Evolutionary conservation across 176 grass and related monocot species (phyloP).

Genomic region (Raddia distichophylla): DNA sequence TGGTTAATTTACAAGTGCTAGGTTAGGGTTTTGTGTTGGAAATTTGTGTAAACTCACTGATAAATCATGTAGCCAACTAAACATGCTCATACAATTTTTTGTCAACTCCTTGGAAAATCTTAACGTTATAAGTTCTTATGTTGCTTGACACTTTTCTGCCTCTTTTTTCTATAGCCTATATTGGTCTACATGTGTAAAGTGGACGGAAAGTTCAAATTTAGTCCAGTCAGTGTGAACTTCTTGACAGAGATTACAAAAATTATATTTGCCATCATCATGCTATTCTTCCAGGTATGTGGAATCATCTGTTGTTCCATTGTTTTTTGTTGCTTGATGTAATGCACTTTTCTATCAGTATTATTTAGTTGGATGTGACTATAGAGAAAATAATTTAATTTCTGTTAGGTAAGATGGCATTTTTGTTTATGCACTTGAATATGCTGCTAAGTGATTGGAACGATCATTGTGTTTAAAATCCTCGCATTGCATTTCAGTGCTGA

Average conservation of each 20-base stretch:
- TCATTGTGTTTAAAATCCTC: neutral
- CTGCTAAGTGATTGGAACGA: slow-evolving; percentile 13
- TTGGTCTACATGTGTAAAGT: slow-evolving; percentile 93
- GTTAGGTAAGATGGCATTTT: slow-evolving; percentile 18
- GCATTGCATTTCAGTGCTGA: slow-evolving; percentile 1
- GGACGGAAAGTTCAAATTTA: slow-evolving; percentile 96
- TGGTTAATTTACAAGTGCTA: neutral
- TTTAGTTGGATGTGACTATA: slow-evolving; percentile 5
- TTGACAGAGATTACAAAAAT: slow-evolving; percentile 91
- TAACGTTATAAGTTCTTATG: slow-evolving; percentile 14
- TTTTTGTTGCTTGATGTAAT: neutral
- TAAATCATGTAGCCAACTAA: neutral
- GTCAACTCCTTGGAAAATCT: slow-evolving; percentile 1
- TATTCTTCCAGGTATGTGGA: slow-evolving; percentile 76
- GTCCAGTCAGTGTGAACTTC: slow-evolving; percentile 96
- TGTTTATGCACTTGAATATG: neutral
- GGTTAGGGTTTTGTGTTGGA: neutral
- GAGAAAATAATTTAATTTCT: neutral
- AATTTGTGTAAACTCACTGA: neutral
- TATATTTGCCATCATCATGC: slow-evolving; percentile 82
- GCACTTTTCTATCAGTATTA: neutral
- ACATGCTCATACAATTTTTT: slow-evolving; percentile 10
- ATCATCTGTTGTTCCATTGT: slow-evolving; percentile 26
- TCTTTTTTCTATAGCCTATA: slow-evolving; percentile 73
- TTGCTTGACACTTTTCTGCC: slow-evolving; percentile 32